Evolutionary conservation across 2,329 filamentous ascomycete species (phyloP), one percentile per base, ranked within the genome.

Genomic region (Phaeophleospora eucalypticola): DNA sequence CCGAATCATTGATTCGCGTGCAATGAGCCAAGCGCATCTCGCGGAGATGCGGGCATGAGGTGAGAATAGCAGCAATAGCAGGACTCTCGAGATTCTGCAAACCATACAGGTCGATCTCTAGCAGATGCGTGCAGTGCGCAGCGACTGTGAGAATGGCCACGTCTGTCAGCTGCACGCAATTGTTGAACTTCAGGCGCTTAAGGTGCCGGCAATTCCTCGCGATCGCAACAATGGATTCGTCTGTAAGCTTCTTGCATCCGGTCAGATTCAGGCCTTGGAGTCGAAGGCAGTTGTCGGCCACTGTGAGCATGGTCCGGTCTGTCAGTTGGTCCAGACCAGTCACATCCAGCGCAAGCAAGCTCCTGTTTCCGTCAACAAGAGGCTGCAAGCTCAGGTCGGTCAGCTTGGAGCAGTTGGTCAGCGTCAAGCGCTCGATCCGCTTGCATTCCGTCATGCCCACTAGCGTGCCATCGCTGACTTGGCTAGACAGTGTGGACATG

Each of bases 181-280:
- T 87, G 68, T 97, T 98, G 52, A 98, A 79, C 79, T 98, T 98
- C 57, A 98, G 79, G 82, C 89, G 76, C 71, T 96, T 97, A 58
- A 98, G 81, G 62, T 87, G 88, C 55, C 79, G 83, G 72, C 93
- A 97, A 62, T 74, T 89, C 63, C 87, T 76, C 4, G 93, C 91
- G 24, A 98, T 79, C 10, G 78, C 74, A 40, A 89, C 80, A 67
- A 98, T 77, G 43, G 89, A 93, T 43, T 90, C 86, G 62, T 95
- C 91, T 6, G 89, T 89, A 43, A 97, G 83, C 62, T 81, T 84
- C 51, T 78, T 80, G 71, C 93, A 98, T 44, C 82, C 84, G 1
- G 91, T 91, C 53, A 98, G 85, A 63, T 98, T 98, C 41, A 98
- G 73, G 3, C 93, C 93, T 68, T 98, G 93, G 6, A 98, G 76